Evolutionary conservation across 2,329 filamentous ascomycete species (phyloP).

Genomic region (Exophiala phaeomuriformis): DNA sequence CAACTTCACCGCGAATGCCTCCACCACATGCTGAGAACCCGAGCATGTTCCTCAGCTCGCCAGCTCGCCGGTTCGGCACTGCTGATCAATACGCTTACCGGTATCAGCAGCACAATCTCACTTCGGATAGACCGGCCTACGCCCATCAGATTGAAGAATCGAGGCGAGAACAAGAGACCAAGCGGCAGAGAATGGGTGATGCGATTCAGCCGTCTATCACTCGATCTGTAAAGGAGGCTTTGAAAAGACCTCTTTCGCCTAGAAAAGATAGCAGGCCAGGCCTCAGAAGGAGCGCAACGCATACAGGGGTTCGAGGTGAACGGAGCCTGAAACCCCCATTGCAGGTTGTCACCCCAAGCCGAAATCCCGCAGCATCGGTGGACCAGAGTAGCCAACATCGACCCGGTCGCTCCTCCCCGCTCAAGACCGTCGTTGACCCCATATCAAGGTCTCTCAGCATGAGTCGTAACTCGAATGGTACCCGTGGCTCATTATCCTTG

Average conservation of each 20-base stretch:
- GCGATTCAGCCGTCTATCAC: slow-evolving; percentile 28
- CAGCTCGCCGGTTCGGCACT: slow-evolving; percentile 40
- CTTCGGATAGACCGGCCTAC: slow-evolving; percentile 37
- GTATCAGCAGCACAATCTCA: slow-evolving; percentile 28
- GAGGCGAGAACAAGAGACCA: slow-evolving; percentile 33
- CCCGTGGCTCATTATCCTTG: slow-evolving; percentile 39
- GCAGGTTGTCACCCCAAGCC: slow-evolving; percentile 30
- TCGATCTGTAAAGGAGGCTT: slow-evolving; percentile 27
- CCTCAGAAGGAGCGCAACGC: slow-evolving; percentile 37
- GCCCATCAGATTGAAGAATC: slow-evolving; percentile 45
- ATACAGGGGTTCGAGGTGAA: slow-evolving; percentile 31
- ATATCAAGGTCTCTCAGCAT: slow-evolving; percentile 16
- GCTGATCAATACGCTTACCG: slow-evolving; percentile 22
- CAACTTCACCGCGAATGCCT: slow-evolving; percentile 39
- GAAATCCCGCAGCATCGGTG: slow-evolving; percentile 5
- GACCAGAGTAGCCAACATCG: slow-evolving; percentile 35
- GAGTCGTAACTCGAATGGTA: slow-evolving; percentile 26
- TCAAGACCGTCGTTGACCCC: slow-evolving; percentile 29
- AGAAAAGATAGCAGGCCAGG: slow-evolving; percentile 30
- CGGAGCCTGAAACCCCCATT: slow-evolving; percentile 29
- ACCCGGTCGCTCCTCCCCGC: slow-evolving; percentile 39
- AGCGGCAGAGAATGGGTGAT: slow-evolving; percentile 30
- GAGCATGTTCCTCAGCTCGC: slow-evolving; percentile 43
- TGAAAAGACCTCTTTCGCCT: slow-evolving; percentile 23
- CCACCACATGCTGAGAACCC: slow-evolving; percentile 37